phyloP scores from a whole-genome alignment of 2,329 filamentous ascomycete genomes.

The Colletotrichum plurivorum region DNA sequence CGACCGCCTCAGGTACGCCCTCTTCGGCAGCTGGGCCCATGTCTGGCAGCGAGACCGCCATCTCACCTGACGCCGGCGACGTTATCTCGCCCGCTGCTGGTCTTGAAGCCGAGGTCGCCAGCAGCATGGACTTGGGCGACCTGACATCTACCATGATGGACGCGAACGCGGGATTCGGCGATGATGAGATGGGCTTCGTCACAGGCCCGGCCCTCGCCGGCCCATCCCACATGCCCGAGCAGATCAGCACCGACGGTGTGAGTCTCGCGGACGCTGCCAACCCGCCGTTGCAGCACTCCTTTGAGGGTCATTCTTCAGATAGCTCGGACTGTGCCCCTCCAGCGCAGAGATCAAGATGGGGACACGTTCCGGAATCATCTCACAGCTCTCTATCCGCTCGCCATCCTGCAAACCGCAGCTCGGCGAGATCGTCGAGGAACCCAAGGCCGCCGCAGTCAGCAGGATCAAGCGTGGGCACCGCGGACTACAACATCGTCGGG shows the following conservation, averaged over 20 bases:
- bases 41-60: slow-evolving; percentile 4
- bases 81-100: neutral
- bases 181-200: neutral
- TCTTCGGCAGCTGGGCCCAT: slow-evolving; percentile 1
- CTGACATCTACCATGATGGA: slow-evolving; percentile 13
- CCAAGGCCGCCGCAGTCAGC: neutral
- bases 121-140: neutral
- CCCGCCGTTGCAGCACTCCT: neutral
- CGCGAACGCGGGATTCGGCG: slow-evolving; percentile 3
- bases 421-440: neutral
- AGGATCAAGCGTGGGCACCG: neutral
- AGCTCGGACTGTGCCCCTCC: slow-evolving; percentile 6
- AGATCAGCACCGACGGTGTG: neutral
- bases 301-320: neutral
- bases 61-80: neutral
- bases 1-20: neutral
- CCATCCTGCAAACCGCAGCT: neutral
- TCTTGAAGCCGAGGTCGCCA: neutral
- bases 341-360: slow-evolving; percentile 3
- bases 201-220: neutral
- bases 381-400: neutral
- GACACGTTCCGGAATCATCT: neutral
- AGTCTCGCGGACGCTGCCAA: neutral
- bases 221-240: neutral
- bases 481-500: neutral